Base-by-base conservation (phyloP, 2,329 filamentous ascomycete genomes). In the Coleophoma eucalyptorum region DNA sequence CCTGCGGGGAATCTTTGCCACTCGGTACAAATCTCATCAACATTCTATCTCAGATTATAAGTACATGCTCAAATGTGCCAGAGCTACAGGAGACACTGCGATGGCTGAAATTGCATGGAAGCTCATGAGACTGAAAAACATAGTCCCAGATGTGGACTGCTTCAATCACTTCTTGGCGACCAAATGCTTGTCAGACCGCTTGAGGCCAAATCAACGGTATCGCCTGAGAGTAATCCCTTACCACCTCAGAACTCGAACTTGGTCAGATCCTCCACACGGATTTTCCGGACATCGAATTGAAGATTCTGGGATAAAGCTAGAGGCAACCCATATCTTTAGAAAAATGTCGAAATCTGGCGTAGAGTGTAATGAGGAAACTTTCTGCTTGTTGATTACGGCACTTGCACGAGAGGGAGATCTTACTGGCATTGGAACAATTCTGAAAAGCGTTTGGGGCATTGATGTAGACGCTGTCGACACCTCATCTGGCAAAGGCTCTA, bases 121-220 rank as follows among this genome's bases (percentile, higher is more conserved):
- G 7, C 63, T 65, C 8, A 71, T 81, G 66, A 51, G 60, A 2
- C 49, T 62, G 15, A 62, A 71, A 41, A 58, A 63, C 3, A 43
- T 76, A 3, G 40, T 57, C 8, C 78, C 76, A 2, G 73, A 79
- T 58, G 58, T 71, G 3, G 66, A 68, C 50, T 80, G 78, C 60
- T 84, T 78, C 59, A 84, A 83, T 50, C 65, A 74, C 52, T 77
- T 74, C 50, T 73, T 84, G 66, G 73, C 72, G 16, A 70, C 74
- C 1, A 66, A 70, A 43, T 67, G 76, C 37, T 81, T 76, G 73
- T 65, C 77, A 32, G 63, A 65, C 33, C 59, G 64, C 4, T 68
- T 71, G 32, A 64, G 68, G 19, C 63, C 73, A n/a, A 50, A 57
- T 48, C 63, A 73, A 60, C 63, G 69, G 62, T 43, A 56, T 31